phyloP scores from a whole-genome alignment of 1,284 basidiomycete genomes.

The Wolfiporia cocos region DNA sequence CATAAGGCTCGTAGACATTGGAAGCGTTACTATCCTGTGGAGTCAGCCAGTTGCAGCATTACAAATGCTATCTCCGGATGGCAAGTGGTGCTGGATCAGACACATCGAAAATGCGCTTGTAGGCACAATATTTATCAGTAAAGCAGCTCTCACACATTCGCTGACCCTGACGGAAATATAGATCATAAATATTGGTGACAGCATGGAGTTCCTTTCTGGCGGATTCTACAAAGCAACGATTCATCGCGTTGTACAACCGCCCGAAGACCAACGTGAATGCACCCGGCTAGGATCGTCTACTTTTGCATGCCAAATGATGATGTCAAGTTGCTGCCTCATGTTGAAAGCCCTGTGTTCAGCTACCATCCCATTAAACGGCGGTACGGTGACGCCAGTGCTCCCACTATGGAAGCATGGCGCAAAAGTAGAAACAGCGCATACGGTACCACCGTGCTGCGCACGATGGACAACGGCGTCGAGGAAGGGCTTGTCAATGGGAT shows the following conservation, averaged over 20 bases:
- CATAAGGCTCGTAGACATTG: constrained; percentile 39
- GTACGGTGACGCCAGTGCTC: constrained; percentile 26
- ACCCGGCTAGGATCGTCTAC: constrained; percentile 47
- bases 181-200: constrained; percentile 56
- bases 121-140: constrained; percentile 30
- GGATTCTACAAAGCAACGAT: constrained; percentile 34
- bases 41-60: constrained; percentile 54
- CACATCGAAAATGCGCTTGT: constrained; percentile 63
- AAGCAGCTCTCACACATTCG: not conserved
- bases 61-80: constrained; percentile 47
- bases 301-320: constrained; percentile 28
- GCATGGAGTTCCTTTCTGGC: constrained; percentile 47
- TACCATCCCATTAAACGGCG: constrained; percentile 26
- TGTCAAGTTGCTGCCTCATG: constrained; percentile 32
- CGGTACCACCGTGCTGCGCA: constrained; percentile 25
- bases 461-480: constrained; percentile 32
- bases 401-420: constrained; percentile 32
- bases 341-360: constrained; percentile 33
- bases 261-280: constrained; percentile 39
- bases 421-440: constrained; percentile 29
- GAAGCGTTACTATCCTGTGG: constrained; percentile 48
- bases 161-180: constrained; percentile 16
- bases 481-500: constrained; percentile 40
- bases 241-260: constrained; percentile 37
- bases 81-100: constrained; percentile 51